phyloP scores from a whole-genome alignment of 208 protist genomes.

The Trypanosomatidae sp. region DNA sequence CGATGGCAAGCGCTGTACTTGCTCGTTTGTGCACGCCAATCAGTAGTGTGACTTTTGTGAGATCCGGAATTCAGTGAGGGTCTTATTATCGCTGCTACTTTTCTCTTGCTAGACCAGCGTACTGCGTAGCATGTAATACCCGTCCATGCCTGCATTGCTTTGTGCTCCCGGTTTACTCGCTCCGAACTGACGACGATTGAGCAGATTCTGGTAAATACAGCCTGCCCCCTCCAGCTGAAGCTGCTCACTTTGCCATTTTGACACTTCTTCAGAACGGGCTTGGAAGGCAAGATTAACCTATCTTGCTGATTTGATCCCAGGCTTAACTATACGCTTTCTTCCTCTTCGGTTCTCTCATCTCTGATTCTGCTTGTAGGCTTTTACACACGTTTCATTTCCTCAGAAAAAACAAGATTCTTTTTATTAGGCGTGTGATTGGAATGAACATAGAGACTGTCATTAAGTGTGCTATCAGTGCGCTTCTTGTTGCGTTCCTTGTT shows the following conservation, averaged over 20 bases:
- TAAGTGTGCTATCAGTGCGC: slow-evolving; percentile 6
- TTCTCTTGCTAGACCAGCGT: not conserved
- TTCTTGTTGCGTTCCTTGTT: slow-evolving; percentile 21
- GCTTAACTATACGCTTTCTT: not conserved
- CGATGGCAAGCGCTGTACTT: too few species aligned
- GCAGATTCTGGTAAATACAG: not conserved
- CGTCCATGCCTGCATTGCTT: slow-evolving; percentile 1
- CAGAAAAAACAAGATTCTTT: not conserved
- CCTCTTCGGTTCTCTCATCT: not conserved
- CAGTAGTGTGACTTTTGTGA: not conserved
- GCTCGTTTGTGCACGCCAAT: not conserved
- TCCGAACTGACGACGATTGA: not conserved
- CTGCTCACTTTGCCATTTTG: not conserved
- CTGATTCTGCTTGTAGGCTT: not conserved
- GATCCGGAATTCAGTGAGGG: not conserved
- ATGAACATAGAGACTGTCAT: slow-evolving; percentile 9
- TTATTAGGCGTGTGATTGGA: not conserved
- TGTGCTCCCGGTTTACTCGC: slow-evolving; percentile 8
- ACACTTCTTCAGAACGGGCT: not conserved
- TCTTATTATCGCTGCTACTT: not conserved
- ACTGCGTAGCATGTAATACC: not conserved
- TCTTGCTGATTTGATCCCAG: not conserved
- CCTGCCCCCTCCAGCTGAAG: not conserved
- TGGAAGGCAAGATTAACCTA: not conserved
- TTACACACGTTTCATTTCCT: not conserved